Base-by-base conservation (phyloP, 1,139 yeast genomes). In the Geotrichum macrosporum region DNA sequence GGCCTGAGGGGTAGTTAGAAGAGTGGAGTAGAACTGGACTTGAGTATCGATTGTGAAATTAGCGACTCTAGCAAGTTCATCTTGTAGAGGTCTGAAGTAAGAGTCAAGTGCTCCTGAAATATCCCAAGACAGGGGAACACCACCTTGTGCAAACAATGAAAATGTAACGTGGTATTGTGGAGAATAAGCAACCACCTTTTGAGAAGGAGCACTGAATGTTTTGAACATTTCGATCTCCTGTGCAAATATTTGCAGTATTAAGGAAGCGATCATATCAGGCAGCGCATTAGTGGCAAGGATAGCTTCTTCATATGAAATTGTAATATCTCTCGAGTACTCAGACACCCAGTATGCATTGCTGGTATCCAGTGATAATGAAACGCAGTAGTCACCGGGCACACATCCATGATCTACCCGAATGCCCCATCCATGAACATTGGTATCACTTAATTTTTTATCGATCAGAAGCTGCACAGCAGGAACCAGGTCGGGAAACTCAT, bases 11-110 rank as follows among this genome's bases (percentile, higher is more conserved):
- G 60, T 59, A 21, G 58, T 57, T 20, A 60, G 59, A 26, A 76
- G 64, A 34, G 67, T 64, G 3, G 84, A 76, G 60, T 79, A 86
- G 63, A 83, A 83, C 53, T 83, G 85, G 38, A 85, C 75, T 60
- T 87, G 95, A 1, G 94, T 74, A 55, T 85, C 92, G 15, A 88
- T 71, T 1, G 89, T 76, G 59, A 89, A 79, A 55, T 84, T 81
- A 29, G 88, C 76, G 52, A 78, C 73, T 30, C 76, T 75, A 1
- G 69, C 59, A 41, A 73, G 59, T n/a, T 67, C 59, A 19, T 60
- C 53, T 35, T 76, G 60, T 35, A 79, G 69, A 3, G 79, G 77
- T 1, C 68, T 61, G 54, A 81, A 74, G 50, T 69, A 65, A 22
- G 62, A 55, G 10, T 67, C 60, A 22, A 79, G 58, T 12, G 78